Evolutionary conservation across 2,329 filamentous ascomycete genomes (phyloP), one percentile per base, ranked within the genome.

Genomic region (Monosporascus sp.): DNA sequence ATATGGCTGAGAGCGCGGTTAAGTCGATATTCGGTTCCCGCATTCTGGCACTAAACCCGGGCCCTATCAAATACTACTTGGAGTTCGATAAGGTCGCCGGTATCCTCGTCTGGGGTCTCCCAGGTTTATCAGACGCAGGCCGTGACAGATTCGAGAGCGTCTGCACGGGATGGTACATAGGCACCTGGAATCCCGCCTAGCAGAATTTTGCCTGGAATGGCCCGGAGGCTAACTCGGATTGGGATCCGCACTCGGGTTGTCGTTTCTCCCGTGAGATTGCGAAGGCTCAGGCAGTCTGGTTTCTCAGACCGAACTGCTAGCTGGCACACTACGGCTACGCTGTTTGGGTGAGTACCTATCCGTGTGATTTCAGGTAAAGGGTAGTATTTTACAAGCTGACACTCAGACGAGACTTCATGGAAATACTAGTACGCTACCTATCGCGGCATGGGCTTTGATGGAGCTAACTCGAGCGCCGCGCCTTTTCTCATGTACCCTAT

Each of bases 401-500:
- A 38, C 36, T 6, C 17, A 11, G 17, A n/a, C 36, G 17, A 14
- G 36, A 38, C 36, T 38, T n/a, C 2, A n/a, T n/a, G 17, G 36
- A 5, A 38, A 38, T n/a, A 38, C 41, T 24, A 62, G 61, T 37
- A 51, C 57, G 5, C 54, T 61, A 7, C 59, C 57, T 3, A 55
- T 61, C n/a, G 36, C 51, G 7, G 51, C 36, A n/a, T 64, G 58
- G 60, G 45, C 47, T 3, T 19, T 62, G 19, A 59, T 59, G 3
- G 56, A 63, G 27, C 22, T 58, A 41, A 52, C n/a, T n/a, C n/a
- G n/a, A n/a, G n/a, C n/a, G n/a, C n/a, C n/a, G n/a, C n/a, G n/a
- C n/a, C n/a, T n/a, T n/a, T n/a, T n/a, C n/a, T n/a, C n/a, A n/a
- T n/a, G n/a, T n/a, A n/a, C n/a, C n/a, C n/a, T n/a, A n/a, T n/a